These are phyloP conservation scores for Talaromyces thailandensis DNA, from an alignment of 495 filamentous ascomycete species.

Conservation along the genomic window DNA sequence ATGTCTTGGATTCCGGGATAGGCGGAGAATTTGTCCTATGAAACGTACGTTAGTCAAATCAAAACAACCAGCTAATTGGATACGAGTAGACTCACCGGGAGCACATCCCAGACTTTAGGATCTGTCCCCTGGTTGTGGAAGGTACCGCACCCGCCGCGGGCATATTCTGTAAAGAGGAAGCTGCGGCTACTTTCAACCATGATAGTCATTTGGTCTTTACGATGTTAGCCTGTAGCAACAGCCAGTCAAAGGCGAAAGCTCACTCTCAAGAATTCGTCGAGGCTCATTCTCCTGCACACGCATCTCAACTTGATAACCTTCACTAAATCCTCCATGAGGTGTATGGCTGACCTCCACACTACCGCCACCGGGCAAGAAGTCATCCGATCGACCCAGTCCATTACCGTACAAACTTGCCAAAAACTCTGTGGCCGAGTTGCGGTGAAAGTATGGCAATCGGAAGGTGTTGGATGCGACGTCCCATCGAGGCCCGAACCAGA, in stretches of 20 bases:
- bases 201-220: conserved; percentile 21
- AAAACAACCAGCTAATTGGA: not conserved
- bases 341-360: conserved; percentile 34
- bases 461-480: conserved; percentile 35
- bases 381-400: conserved; percentile 31
- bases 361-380: conserved; percentile 32
- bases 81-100: conserved; percentile 16
- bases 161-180: conserved; percentile 34
- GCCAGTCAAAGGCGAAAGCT: not conserved
- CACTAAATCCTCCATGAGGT: conserved; percentile 32
- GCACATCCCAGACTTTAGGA: conserved; percentile 30
- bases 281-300: conserved; percentile 29
- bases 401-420: conserved; percentile 30
- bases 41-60: not conserved
- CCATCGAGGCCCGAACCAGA: conserved; percentile 36
- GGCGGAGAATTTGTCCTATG: conserved; percentile 26
- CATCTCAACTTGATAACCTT: conserved; percentile 33
- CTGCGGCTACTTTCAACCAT: conserved; percentile 34
- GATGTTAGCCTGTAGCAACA: not conserved
- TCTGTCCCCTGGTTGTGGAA: conserved; percentile 29
- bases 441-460: conserved; percentile 34
- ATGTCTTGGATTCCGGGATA: conserved; percentile 28
- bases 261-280: conserved; percentile 28
- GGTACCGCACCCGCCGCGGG: conserved; percentile 23
- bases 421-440: conserved; percentile 33